phyloP scores from a whole-genome alignment of 805 yeast genomes.

The Cyberlindnera americana region DNA sequence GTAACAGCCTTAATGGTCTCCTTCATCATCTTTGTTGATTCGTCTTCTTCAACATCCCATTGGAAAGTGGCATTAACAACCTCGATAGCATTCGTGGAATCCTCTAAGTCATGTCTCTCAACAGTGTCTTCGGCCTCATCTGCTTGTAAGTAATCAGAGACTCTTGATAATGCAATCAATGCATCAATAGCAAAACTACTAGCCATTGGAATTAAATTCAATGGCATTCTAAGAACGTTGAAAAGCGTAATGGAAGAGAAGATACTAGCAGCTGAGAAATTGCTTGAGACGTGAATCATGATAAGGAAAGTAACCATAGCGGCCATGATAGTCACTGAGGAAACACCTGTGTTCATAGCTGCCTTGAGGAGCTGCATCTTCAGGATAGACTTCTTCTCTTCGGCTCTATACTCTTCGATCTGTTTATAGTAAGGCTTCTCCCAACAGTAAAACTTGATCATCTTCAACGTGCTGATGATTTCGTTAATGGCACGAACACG shows the following conservation, averaged over 20 bases:
- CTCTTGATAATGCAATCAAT: slow-evolving; percentile 49
- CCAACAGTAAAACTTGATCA: slow-evolving; percentile 90
- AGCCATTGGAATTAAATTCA: slow-evolving; percentile 65
- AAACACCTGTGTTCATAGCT: slow-evolving; percentile 58
- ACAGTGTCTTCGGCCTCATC: slow-evolving; percentile 36
- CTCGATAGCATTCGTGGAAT: slow-evolving; percentile 41
- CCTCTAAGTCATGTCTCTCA: slow-evolving; percentile 30
- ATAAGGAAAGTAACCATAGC: slow-evolving; percentile 66
- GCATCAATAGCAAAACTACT: slow-evolving; percentile 63
- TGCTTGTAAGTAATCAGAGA: slow-evolving; percentile 41
- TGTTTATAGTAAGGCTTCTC: slow-evolving; percentile 69
- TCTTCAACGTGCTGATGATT: slow-evolving; percentile 69
- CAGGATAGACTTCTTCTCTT: slow-evolving; percentile 61
- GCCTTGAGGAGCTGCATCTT: slow-evolving; percentile 65
- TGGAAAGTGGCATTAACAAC: slow-evolving; percentile 46
- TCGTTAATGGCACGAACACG: slow-evolving; percentile 79
- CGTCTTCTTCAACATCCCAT: slow-evolving; percentile 45
- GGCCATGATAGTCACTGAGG: slow-evolving; percentile 50
- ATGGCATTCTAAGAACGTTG: slow-evolving; percentile 55
- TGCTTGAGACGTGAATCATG: slow-evolving; percentile 42
- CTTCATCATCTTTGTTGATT: slow-evolving; percentile 8
- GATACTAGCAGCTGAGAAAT: slow-evolving; percentile 53
- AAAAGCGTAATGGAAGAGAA: slow-evolving; percentile 72
- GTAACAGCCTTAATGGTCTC: neutral
- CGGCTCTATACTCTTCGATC: slow-evolving; percentile 50